Evolutionary conservation across 352 stramenopile genomes (phyloP), one percentile per base, ranked within the genome.

Genomic region (Globisporangium abappressorium): DNA sequence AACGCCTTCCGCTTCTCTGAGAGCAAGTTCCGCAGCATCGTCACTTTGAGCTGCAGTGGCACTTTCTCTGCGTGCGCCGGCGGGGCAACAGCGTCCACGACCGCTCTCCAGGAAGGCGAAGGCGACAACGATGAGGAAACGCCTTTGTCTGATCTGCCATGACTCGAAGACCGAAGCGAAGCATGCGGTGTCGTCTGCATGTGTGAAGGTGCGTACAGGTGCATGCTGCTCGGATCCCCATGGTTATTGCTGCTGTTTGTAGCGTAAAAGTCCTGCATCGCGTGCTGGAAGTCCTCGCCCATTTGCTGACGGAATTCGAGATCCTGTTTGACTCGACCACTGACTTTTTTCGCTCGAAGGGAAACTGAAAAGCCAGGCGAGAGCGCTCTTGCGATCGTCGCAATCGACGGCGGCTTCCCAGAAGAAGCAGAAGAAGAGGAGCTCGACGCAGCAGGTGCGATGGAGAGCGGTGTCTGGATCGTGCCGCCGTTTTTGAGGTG

Each of bases 1-100:
- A 89, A 90, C 26, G 66, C 33, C 54, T 81, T 82, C 30, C 84
- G 81, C 49, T 92, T 92, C 28, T 88, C 78, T 0, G 80, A 90
- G 8, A 92, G 49, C 3, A 92, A 59, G 6, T 89, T 74, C 11
- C 80, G 79, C 30, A 90, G 57, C 33, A 85, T 68, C n/a, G 73
- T 53, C 14, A 87, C 68, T 58, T 90, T 90, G 24, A 92, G 51
- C 8, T 78, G 72, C 18, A 84, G 57, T 18, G 81, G 72, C n/a
- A 89, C 72, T 63, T 87, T 90, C 57, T 87, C 78, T 2, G 57
- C 62, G 11, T 58, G 59, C 24, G 47, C 26, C 18, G 59, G 38
- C 22, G 63, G 38, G 3, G 41, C 30, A 20, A 72, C 61, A 6
- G 54, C 46, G 7, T 56, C 53, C 0, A 57, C 64, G 0, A 66